phyloP scores from a whole-genome alignment of 2,329 filamentous ascomycete species.

The Cladorrhinum sp. region DNA sequence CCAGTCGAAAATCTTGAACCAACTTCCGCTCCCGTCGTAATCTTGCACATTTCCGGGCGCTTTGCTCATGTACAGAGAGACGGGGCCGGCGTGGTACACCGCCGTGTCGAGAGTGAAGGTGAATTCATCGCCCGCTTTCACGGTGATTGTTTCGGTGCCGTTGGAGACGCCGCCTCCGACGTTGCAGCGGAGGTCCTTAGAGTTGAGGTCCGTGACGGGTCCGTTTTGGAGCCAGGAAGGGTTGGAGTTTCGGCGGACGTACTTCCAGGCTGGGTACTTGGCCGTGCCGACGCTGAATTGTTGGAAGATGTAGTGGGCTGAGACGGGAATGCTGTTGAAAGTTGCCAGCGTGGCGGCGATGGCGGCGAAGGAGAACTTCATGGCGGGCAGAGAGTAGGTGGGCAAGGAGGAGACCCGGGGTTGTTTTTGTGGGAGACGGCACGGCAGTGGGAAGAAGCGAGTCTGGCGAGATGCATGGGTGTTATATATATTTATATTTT shows the following conservation, averaged over 20 bases:
- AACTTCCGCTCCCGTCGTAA: constrained; percentile 41
- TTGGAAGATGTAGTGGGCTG: constrained; percentile 43
- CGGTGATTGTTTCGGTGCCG: constrained; percentile 35
- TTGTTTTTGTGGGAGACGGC: neutral
- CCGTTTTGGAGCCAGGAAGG: constrained; percentile 38
- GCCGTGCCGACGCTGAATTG: constrained; percentile 35
- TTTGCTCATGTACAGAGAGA: constrained; percentile 42
- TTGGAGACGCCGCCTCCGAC: constrained; percentile 36
- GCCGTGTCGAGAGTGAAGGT: constrained; percentile 40
- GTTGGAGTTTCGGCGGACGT: constrained; percentile 47
- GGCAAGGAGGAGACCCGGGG: neutral
- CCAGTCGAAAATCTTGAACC: constrained; percentile 44
- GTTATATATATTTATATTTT: neutral
- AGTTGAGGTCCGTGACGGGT: constrained; percentile 41
- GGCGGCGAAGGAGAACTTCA: constrained; percentile 19
- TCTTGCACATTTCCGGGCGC: constrained; percentile 35
- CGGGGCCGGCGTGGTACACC: constrained; percentile 43
- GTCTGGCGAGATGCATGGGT: neutral
- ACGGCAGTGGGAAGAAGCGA: neutral
- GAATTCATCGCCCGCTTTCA: constrained; percentile 39
- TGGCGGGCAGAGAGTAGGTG: constrained; percentile 5
- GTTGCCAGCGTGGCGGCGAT: constrained; percentile 18
- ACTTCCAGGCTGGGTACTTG: constrained; percentile 36
- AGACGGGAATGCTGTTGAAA: constrained; percentile 27
- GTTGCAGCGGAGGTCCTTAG: constrained; percentile 39